Evolutionary conservation across 2,329 filamentous ascomycete genomes (phyloP), one percentile per base, ranked within the genome.

Genomic region (Claviceps pusilla): DNA sequence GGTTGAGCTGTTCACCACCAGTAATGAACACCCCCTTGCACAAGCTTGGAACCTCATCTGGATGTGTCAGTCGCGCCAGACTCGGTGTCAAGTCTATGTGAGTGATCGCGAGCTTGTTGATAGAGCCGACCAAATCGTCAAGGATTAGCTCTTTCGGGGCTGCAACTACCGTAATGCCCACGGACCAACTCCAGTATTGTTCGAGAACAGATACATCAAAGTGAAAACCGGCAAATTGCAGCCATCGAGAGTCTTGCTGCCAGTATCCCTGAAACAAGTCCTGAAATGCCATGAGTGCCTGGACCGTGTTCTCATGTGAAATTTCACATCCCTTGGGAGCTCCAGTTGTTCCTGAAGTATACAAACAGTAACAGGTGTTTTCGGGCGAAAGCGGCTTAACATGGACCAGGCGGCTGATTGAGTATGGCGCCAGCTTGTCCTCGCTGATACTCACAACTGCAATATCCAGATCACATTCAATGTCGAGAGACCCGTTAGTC

Each of bases 101-200:
- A 0, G 90, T 95, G 58, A 96, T 91, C 9, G 74, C 70, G 4
- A 95, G 75, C 28, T 73, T 75, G 19, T 78, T 79, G 55, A 96
- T 91, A 0, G 84, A 82, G 1, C 77, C 78, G 1, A 85, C 76
- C 16, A 96, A 73, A 61, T 96, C 88, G 61, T 93, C 87, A 39
- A 96, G 83, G 1, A 96, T 84, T 1, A 95, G 65, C 64, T 96
- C 89, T 59, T 87, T 79, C 0, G 88, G 86, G 7, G 87, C 89
- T 2, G 87, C 83, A 2, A 91, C 85, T 0, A 96, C 78, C 4
- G 86, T 84, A 31, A 96, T 89, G 1, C 89, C 89, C 0, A 93
- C 86, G 33, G 85, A 89, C 90, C 90, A 96, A 55, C 84, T 93
- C 89, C 89, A 96, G 66, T 91, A 96, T 63, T 95, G 90, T 64